Percentiles rank a stretch among this genome's conserved stretches.
Evolutionary conservation across 169 alveolate species (phyloP).

Genomic region (Plasmodium vivax): DNA sequence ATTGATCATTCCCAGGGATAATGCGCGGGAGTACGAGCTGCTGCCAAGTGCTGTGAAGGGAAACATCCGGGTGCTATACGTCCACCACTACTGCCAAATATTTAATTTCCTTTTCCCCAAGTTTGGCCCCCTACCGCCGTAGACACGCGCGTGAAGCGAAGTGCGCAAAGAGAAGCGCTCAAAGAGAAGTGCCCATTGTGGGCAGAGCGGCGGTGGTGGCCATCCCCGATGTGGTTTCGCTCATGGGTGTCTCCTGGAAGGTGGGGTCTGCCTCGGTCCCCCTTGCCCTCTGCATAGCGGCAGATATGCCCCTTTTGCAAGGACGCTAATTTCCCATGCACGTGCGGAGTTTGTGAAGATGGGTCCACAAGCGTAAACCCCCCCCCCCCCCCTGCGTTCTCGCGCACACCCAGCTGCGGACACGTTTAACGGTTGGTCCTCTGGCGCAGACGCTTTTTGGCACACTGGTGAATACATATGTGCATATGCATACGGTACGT

Average conservation of each 20-base stretch:
- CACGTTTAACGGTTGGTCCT: not conserved
- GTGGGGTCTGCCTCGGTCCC: not conserved
- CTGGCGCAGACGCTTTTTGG: not conserved
- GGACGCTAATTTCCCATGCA: not conserved
- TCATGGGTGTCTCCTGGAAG: not conserved
- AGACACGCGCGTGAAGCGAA: not conserved
- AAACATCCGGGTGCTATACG: constrained; percentile 77
- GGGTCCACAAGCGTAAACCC: not conserved
- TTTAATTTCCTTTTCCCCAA: constrained; percentile 63
- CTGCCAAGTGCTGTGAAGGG: constrained; percentile 80
- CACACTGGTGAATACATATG: not conserved
- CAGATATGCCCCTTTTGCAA: not conserved
- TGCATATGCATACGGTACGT: not conserved
- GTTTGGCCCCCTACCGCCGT: not conserved
- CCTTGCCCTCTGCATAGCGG: not conserved
- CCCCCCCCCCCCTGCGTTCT: not conserved
- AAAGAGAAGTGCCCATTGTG: not conserved
- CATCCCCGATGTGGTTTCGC: not conserved
- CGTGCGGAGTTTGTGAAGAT: not conserved
- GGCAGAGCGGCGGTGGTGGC: not conserved
- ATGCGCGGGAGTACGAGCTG: constrained; percentile 81
- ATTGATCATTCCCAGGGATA: constrained; percentile 85
- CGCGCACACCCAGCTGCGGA: not conserved
- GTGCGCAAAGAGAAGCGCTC: not conserved
- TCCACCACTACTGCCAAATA: constrained; percentile 82